These are phyloP conservation scores for Macrophomina tecta DNA, from an alignment of 2,329 filamentous ascomycete genomes.

Conservation along the genomic window DNA sequence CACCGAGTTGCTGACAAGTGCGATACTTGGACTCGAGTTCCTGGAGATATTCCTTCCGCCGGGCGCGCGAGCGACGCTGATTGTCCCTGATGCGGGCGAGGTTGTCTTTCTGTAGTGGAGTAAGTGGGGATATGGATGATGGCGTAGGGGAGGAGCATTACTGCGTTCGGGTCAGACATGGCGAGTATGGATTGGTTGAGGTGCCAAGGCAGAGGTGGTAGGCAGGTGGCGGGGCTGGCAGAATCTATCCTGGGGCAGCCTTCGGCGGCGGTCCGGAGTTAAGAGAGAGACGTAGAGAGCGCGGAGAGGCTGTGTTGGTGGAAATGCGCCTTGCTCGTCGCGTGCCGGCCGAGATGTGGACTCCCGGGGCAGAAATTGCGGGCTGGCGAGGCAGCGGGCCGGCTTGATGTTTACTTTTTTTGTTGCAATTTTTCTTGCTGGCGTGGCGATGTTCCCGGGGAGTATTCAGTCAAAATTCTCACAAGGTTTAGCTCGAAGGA, in stretches of 20 bases:
- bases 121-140: background rate
- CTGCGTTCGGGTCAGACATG: conserved; percentile 7
- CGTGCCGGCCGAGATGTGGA: background rate
- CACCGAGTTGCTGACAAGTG: conserved; percentile 67
- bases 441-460: background rate
- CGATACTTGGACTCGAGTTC: conserved; percentile 71
- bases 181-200: background rate
- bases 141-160: background rate
- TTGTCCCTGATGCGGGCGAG: conserved; percentile 74
- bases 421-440: background rate
- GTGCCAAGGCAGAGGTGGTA: background rate
- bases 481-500: background rate
- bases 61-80: conserved; percentile 75
- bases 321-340: background rate
- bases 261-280: background rate
- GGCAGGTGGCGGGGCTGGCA: background rate
- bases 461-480: background rate
- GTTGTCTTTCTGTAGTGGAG: conserved; percentile 39
- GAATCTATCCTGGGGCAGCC: conserved; percentile 1
- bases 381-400: background rate
- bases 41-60: conserved; percentile 74
- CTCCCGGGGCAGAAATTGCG: background rate
- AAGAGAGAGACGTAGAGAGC: background rate
- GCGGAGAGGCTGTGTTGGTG: background rate
- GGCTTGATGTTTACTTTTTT: background rate